Evolutionary conservation across 495 filamentous ascomycete genomes (phyloP), one percentile per base, ranked within the genome.

Genomic region (Pseudomonodictys pantanalensis): DNA sequence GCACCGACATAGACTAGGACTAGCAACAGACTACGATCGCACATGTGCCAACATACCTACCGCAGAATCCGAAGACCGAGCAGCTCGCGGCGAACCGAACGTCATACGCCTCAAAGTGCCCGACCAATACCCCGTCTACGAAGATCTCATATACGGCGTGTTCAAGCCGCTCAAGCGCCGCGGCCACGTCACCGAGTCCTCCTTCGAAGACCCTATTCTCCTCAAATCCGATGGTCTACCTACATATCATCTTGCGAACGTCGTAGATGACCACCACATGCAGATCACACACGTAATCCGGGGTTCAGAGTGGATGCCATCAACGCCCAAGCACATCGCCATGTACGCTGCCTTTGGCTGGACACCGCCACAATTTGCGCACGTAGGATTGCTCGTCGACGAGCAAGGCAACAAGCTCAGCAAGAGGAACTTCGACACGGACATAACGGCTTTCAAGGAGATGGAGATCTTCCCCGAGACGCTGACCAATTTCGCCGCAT

Each of bases 161-260:
- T 59, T 78, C 28, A 78, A 71, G 45, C 76, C 75, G 35, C 59
- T 72, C 67, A 67, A 41, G n/a, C 56, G 39, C 22, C 30, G 59
- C 30, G 46, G 78, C 60, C 62, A 73, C 11, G 77, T 75, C 38
- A 5, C 4, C 49, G 75, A 81, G 30, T 67, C 73, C 4, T 73
- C 80, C 2, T 87, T 80, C 51, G 86, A 89, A 53, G 89, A 91
- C 69, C 91, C 89, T 8, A 85, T 98, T 61, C 76, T 98, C 42
- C 71, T 96, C 25, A 98, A 97, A 72, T 85, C 84, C 7, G 93
- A 98, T 67, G 91, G 91, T 0, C 84, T 86, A 50, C 93, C 93
- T 0, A 97, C 93, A 8, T 98, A 98, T 68, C 93, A 97, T 71
- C 84, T 98, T 51, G 93, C 93, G 3, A 97, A 97, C 72, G 92